phyloP scores from a whole-genome alignment of 2,329 filamentous ascomycete genomes.

The Diaporthe aspalathi region DNA sequence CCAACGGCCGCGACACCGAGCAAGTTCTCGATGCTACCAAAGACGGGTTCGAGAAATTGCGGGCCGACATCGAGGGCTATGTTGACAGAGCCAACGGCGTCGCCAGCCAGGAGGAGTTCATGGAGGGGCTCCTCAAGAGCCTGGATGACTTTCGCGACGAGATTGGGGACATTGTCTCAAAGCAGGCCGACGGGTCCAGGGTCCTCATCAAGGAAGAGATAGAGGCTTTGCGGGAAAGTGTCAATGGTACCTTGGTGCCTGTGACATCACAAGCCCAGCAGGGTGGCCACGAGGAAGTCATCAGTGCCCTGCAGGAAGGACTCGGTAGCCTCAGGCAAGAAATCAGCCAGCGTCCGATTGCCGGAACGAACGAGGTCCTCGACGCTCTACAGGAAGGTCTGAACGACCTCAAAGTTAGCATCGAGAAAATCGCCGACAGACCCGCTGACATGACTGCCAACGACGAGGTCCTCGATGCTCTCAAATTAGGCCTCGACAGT shows the following conservation, averaged over 20 bases:
- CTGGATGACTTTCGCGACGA: conserved; percentile 76
- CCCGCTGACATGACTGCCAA: conserved; percentile 85
- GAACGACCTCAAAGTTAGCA: conserved; percentile 78
- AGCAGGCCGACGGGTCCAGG: conserved; percentile 62
- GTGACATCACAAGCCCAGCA: conserved; percentile 58
- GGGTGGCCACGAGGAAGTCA: conserved; percentile 70
- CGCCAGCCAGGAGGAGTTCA: conserved; percentile 80
- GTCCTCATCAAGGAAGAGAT: conserved; percentile 85
- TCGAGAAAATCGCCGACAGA: conserved; percentile 83
- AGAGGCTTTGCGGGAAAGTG: conserved; percentile 81
- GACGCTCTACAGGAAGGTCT: conserved; percentile 92
- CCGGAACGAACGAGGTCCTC: conserved; percentile 86
- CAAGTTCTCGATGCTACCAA: conserved; percentile 89
- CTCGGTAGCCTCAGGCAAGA: conserved; percentile 81
- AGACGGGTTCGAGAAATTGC: conserved; percentile 85
- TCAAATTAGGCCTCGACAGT: conserved; percentile 83
- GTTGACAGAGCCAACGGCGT: conserved; percentile 78
- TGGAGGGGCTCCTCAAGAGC: conserved; percentile 73
- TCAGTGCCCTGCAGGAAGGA: conserved; percentile 77
- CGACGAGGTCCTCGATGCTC: conserved; percentile 88
- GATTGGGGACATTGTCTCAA: conserved; percentile 70
- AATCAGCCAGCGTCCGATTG: conserved; percentile 71
- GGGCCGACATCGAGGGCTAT: conserved; percentile 83
- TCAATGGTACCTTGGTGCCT: conserved; percentile 76
- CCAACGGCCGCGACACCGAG: conserved; percentile 84